phyloP scores from a whole-genome alignment of 805 yeast species.

The Candida berthetii region DNA sequence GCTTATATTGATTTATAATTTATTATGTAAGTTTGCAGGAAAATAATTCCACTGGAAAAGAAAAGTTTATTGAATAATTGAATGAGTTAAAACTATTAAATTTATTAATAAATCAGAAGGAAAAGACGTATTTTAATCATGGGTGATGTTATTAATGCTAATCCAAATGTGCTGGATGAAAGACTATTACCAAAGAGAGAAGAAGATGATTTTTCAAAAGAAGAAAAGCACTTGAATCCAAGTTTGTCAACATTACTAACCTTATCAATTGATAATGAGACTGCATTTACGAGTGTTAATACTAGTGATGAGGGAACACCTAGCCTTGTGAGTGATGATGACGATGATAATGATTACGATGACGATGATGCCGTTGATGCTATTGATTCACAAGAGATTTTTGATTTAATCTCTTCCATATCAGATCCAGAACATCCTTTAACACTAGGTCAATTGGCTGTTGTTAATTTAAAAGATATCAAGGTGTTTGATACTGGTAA shows the following conservation, averaged over 20 bases:
- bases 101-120: too few species aligned
- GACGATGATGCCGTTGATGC: conserved; percentile 45
- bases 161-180: conserved; percentile 78
- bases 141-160: conserved; percentile 87
- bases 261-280: neutral
- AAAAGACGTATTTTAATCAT: conserved; percentile 22
- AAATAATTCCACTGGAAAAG: too few species aligned
- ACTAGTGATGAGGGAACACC: conserved; percentile 1
- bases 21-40: too few species aligned
- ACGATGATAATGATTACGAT: conserved; percentile 18
- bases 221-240: conserved; percentile 2
- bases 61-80: too few species aligned
- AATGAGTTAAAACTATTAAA: too few species aligned
- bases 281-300: neutral
- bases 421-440: conserved; percentile 98
- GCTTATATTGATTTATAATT: too few species aligned
- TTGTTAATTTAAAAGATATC: conserved; percentile 82
- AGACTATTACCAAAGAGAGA: conserved; percentile 69
- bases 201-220: neutral
- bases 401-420: conserved; percentile 76
- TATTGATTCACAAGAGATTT: conserved; percentile 86
- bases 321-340: conserved; percentile 10
- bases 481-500: conserved; percentile 54
- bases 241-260: neutral
- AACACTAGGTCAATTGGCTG: conserved; percentile 89